Conservation (phyloP, 345 rosid species). For the Limnanthes douglasii region DNA sequence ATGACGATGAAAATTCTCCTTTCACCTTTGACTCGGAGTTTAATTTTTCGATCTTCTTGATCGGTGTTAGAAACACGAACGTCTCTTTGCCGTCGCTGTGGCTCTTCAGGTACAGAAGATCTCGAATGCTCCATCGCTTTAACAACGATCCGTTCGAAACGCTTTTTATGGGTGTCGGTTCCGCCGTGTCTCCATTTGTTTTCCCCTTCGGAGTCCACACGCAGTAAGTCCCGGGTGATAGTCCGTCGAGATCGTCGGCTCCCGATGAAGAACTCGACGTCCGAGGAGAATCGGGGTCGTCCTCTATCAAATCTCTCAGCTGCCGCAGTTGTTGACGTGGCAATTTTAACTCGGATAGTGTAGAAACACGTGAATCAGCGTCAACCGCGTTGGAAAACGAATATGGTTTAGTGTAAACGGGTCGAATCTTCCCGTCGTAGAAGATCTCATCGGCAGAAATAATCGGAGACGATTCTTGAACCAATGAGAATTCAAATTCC, state of each 20-base stretch:
- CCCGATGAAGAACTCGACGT: no score
- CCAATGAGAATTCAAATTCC: conserved; percentile 37
- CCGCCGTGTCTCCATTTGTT: not conserved
- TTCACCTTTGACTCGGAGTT: not conserved
- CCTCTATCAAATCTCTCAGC: conserved; percentile 36
- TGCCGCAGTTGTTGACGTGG: conserved; percentile 35
- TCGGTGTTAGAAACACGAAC: conserved; percentile 27
- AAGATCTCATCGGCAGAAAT: conserved; percentile 52
- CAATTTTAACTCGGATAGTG: no score
- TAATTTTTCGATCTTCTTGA: conserved; percentile 2
- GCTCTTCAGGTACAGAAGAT: conserved; percentile 30
- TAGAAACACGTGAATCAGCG: conserved; percentile 5
- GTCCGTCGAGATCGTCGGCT: conserved; percentile 34
- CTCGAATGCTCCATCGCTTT: conserved; percentile 57
- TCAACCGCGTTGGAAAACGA: conserved; percentile 11
- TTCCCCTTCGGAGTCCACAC: conserved; percentile 43
- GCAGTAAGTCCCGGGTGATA: conserved; percentile 44
- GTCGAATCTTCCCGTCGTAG: conserved; percentile 51
- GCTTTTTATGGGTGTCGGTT: conserved; percentile 35
- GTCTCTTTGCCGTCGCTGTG: conserved; percentile 38
- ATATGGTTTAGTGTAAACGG: conserved; percentile 35
- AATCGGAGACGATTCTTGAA: conserved; percentile 13
- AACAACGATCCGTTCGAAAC: conserved; percentile 36
- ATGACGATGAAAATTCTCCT: no score
- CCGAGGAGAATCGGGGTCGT: conserved; percentile 22